These are phyloP conservation scores for Exophiala sp. DNA, from an alignment of 2,329 filamentous ascomycete species.

Conservation along the genomic window DNA sequence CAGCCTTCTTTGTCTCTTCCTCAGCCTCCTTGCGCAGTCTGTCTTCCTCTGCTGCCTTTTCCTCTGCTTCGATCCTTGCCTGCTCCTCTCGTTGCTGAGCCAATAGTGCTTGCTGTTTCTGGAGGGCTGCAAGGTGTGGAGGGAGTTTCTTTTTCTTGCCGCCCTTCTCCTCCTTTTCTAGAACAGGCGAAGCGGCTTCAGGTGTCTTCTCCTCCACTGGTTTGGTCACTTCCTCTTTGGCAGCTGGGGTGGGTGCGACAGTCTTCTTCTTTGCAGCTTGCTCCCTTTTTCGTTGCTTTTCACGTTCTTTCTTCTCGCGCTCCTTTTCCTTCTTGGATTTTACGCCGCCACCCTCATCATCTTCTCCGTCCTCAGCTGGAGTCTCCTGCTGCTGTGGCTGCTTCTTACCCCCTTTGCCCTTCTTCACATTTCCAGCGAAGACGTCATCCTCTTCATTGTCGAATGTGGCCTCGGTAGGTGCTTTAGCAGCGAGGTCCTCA, in stretches of 20 bases:
- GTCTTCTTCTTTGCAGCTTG: conserved; percentile 88
- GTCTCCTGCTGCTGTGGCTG: conserved; percentile 40
- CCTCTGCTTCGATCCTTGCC: conserved; percentile 39
- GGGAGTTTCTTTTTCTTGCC: conserved; percentile 90
- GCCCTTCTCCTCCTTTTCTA: conserved; percentile 79
- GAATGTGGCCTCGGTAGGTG: conserved; percentile 73
- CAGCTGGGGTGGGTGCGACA: conserved; percentile 45
- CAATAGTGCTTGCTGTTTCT: conserved; percentile 48
- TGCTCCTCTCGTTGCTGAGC: conserved; percentile 46
- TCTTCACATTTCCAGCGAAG: conserved; percentile 73
- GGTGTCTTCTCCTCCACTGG: conserved; percentile 49
- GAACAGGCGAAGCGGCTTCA: conserved; percentile 42
- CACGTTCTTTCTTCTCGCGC: conserved; percentile 93
- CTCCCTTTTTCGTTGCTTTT: conserved; percentile 98
- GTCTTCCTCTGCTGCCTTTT: conserved; percentile 24
- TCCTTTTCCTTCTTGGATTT: conserved; percentile 99
- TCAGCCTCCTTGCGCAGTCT: conserved; percentile 36
- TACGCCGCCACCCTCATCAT: conserved; percentile 61
- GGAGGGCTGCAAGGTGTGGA: conserved; percentile 47
- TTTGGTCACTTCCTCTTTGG: conserved; percentile 57
- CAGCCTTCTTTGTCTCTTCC: conserved; percentile 46
- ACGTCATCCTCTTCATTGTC: conserved; percentile 85
- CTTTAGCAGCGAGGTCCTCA: conserved; percentile 58
- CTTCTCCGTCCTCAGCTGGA: conserved; percentile 49
- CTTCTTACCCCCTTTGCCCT: conserved; percentile 56